These are phyloP conservation scores for Leccinum longicurvipes DNA, from an alignment of 768 basidiomycete species.

Conservation along the genomic window DNA sequence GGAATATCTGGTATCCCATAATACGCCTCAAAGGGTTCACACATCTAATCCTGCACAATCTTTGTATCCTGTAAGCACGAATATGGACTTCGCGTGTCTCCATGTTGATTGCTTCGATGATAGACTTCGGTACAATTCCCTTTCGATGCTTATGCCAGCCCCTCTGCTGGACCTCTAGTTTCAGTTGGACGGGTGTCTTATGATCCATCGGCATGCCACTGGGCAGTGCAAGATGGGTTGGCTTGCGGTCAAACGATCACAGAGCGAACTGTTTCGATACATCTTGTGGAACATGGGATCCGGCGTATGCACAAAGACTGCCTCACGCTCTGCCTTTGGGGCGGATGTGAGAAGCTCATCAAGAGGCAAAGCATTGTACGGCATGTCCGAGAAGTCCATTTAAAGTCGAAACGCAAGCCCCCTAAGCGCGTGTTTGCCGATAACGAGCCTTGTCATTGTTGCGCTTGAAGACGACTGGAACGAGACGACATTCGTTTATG, in stretches of 20 bases:
- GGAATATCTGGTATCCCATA: not conserved
- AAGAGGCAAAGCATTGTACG: slow-evolving; percentile 7
- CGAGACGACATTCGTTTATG: not conserved
- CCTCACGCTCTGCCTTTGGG: slow-evolving; percentile 7
- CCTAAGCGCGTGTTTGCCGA: not conserved
- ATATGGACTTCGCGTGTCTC: not conserved
- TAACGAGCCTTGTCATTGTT: not conserved
- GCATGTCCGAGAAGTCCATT: slow-evolving; percentile 16
- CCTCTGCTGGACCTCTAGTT: not conserved
- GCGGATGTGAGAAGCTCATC: not conserved
- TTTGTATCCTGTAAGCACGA: slow-evolving; percentile 5
- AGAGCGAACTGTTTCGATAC: not conserved
- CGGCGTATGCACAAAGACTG: not conserved
- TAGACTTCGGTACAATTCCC: not conserved
- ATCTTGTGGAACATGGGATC: slow-evolving; percentile 16
- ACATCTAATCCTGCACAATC: not conserved
- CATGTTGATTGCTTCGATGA: not conserved
- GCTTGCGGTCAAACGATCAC: slow-evolving; percentile 6
- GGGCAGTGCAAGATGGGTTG: not conserved
- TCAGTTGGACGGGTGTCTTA: not conserved
- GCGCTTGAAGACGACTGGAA: not conserved
- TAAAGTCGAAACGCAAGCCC: slow-evolving; percentile 11
- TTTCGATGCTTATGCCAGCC: no score
- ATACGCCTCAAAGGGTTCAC: not conserved
- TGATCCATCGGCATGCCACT: not conserved